These are phyloP conservation scores for Collybiopsis luxurians DNA, from an alignment of 768 basidiomycete genomes.

Conservation along the genomic window DNA sequence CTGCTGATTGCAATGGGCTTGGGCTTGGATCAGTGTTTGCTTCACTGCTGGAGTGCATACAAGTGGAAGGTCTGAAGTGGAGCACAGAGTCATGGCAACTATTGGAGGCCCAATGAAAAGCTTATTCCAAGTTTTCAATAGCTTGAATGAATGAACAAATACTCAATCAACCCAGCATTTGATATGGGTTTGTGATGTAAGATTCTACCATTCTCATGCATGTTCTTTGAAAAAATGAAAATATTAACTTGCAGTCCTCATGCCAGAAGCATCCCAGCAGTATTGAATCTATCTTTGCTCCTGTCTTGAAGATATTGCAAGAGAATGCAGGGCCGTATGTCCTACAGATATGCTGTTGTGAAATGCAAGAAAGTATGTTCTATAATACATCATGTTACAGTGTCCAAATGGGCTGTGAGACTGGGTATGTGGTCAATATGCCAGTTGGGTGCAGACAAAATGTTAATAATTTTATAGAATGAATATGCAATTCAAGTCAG, in stretches of 20 bases:
- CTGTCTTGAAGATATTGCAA: conserved; percentile 19
- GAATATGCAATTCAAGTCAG: conserved; percentile 16
- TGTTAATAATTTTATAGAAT: not conserved
- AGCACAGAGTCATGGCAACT: conserved; percentile 26
- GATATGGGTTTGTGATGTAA: conserved; percentile 19
- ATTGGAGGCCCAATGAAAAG: conserved; percentile 22
- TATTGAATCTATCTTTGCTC: conserved; percentile 26
- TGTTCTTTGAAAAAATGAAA: too few relatives aligned
- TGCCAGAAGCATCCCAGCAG: conserved; percentile 20
- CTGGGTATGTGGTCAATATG: too few relatives aligned
- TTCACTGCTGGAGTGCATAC: conserved; percentile 33
- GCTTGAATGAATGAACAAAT: conserved; percentile 20
- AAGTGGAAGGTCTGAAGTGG: conserved; percentile 27
- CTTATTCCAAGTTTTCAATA: conserved; percentile 19
- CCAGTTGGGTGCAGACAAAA: too few relatives aligned
- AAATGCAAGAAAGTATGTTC: conserved; percentile 29
- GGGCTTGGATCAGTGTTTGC: conserved; percentile 23
- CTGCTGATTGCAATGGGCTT: conserved; percentile 30
- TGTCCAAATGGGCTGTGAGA: conserved; percentile 19
- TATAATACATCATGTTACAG: conserved; percentile 23
- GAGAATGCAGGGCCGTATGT: conserved; percentile 28
- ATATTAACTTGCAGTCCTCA: too few relatives aligned
- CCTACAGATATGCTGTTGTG: conserved; percentile 22
- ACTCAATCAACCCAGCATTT: conserved; percentile 17
- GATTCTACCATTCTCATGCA: too few relatives aligned